Percentiles rank a stretch among this genome's conserved stretches.
Conservation (phyloP, 1,284 basidiomycete genomes). For the Schizophyllum commune region DNA sequence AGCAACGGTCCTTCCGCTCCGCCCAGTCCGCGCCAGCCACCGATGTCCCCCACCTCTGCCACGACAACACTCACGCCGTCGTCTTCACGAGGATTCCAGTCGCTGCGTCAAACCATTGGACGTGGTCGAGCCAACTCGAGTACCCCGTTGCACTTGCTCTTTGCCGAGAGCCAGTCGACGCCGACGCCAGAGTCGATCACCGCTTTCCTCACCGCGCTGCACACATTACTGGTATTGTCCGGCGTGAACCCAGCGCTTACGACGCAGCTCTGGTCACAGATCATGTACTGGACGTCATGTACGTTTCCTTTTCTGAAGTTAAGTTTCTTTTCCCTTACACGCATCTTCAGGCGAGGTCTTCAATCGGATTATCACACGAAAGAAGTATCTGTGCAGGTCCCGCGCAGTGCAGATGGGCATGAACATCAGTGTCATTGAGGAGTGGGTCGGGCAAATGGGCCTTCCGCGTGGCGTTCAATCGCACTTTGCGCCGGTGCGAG, state of each 20-base stretch:
- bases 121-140: conserved; percentile 39
- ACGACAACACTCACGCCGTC: conserved; percentile 30
- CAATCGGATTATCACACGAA: conserved; percentile 86
- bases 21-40: conserved; percentile 33
- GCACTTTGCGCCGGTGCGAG: conserved; percentile 81
- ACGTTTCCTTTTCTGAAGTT: conserved; percentile 23
- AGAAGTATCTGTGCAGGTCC: conserved; percentile 89
- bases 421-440: conserved; percentile 83
- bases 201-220: conserved; percentile 80
- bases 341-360: conserved; percentile 77
- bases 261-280: conserved; percentile 91
- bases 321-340: conserved; percentile 1
- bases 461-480: conserved; percentile 74
- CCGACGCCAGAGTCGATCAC: conserved; percentile 64
- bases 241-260: conserved; percentile 89
- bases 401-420: conserved; percentile 87
- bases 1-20: conserved; percentile 35
- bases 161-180: conserved; percentile 37
- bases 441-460: conserved; percentile 82
- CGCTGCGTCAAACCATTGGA: conserved; percentile 53
- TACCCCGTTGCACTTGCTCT: conserved; percentile 42
- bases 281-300: conserved; percentile 90
- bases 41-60: conserved; percentile 40
- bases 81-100: conserved; percentile 46
- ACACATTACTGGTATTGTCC: conserved; percentile 80